Base-by-base conservation (phyloP, 352 stramenopile species). In the Pythium diclinum region DNA sequence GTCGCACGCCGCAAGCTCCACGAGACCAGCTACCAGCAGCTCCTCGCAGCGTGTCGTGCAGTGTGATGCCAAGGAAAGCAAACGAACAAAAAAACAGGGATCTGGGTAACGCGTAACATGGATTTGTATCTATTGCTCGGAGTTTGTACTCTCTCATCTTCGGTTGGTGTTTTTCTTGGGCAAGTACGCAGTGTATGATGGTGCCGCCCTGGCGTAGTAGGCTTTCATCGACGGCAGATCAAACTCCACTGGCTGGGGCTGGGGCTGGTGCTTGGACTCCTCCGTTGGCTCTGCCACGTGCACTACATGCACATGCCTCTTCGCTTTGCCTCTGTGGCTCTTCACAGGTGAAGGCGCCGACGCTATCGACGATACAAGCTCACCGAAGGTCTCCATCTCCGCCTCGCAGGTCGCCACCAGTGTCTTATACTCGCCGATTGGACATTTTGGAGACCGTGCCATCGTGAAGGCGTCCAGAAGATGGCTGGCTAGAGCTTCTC, bases 191-290 rank as follows among this genome's bases (percentile, higher is more conserved):
- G 74, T 67, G 67, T 89, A 90, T 14, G 81, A 80, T 3, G 79
- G 81, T 14, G 84, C 81, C 17, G 87, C 80, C 16, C 74, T 72
- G 5, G 74, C 74, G 61, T 74, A 85, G 65, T 90, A 91, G 6
- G 60, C 74, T 63, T 88, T 71, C 84, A 91, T 91, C 61, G 82
- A 91, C 21, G 84, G 82, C 30, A 91, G 63, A 48, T 90, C 79
- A 46, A 76, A 82, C 51, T 65, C 70, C 33, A 70, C 36, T 3
- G 61, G 34, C 30, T 21, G 19, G 10, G 61, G 34, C 30, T 21
- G 19, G 10, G 34, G 54, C 25, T 38, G 44, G 28, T 3, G 44
- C 14, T 7, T 13, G 6, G 44, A 9, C n/a, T 53, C 47, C 28
- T 61, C 28, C 47, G 14, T 48, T 42, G 64, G 47, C 10, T 21